A percentile compares a stretch with the other conserved stretches of the same genome.
phyloP scores from a whole-genome alignment of 805 yeast species.

The Saccharomycopsis fermentans region DNA sequence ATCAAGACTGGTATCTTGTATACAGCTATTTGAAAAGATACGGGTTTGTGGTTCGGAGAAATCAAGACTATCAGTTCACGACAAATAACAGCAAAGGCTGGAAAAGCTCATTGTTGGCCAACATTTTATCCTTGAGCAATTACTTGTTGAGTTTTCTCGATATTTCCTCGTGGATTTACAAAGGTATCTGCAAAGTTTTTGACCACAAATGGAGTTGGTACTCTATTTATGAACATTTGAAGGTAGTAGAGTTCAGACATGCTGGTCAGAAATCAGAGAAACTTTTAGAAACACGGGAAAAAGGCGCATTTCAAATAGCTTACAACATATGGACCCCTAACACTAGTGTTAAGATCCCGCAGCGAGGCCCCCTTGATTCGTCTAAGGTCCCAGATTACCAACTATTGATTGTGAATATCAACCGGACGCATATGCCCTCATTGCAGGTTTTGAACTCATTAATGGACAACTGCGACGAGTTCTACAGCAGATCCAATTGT shows the following conservation, averaged over 20 bases:
- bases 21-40: conserved; percentile 53
- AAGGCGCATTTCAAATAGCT: conserved; percentile 25
- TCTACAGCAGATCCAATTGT: conserved; percentile 33
- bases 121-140: not conserved
- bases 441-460: conserved; percentile 23
- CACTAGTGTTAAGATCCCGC: conserved; percentile 28
- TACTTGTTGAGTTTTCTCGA: not conserved
- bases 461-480: conserved; percentile 25
- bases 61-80: not conserved
- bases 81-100: not conserved
- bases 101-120: not conserved
- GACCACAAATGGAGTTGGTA: not conserved
- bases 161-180: not conserved
- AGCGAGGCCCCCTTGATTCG: conserved; percentile 34
- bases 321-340: conserved; percentile 68
- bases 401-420: conserved; percentile 38
- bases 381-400: conserved; percentile 46
- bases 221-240: not conserved
- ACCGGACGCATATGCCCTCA: conserved; percentile 22
- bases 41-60: conserved; percentile 49
- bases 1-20: conserved; percentile 41
- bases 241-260: not conserved
- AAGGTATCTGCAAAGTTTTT: not conserved
- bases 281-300: not conserved
- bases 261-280: not conserved